Evolutionary conservation across 2,329 filamentous ascomycete species (phyloP).

Genomic region (Trichophaea hybrida): DNA sequence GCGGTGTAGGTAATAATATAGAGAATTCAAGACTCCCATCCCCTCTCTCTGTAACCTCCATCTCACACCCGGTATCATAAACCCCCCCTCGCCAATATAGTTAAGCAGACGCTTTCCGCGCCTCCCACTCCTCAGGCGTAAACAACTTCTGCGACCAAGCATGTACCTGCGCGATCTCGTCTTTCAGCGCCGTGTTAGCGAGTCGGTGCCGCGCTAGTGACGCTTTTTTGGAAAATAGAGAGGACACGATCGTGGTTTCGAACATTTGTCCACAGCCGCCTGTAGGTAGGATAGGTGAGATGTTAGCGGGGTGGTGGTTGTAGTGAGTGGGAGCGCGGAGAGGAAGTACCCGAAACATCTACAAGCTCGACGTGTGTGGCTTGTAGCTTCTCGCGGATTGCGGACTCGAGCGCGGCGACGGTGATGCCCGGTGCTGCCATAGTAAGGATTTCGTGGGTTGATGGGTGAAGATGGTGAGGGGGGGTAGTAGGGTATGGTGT

Average conservation of each 20-base stretch:
- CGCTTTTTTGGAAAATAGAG: conserved; percentile 54
- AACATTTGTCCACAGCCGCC: conserved; percentile 28
- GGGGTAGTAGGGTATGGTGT: conserved; percentile 7
- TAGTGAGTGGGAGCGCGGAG: neutral
- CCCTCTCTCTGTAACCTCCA: too few species aligned
- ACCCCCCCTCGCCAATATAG: too few species aligned
- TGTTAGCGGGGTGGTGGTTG: neutral
- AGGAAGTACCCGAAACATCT: conserved; percentile 18
- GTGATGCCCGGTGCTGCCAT: conserved; percentile 15
- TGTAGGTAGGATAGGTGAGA: conserved; percentile 8
- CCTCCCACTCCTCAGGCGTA: conserved; percentile 61
- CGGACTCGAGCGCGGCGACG: conserved; percentile 19
- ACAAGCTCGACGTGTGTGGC: conserved; percentile 21
- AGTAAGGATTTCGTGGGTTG: neutral
- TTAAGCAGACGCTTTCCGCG: neutral
- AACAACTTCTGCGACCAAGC: conserved; percentile 92
- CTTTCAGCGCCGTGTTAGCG: conserved; percentile 69
- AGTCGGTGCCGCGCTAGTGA: conserved; percentile 74
- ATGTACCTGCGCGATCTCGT: conserved; percentile 81
- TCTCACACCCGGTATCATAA: too few species aligned
- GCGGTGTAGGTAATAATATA: too few species aligned
- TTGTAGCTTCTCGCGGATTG: conserved; percentile 20
- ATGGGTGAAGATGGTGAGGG: conserved; percentile 19
- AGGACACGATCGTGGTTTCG: conserved; percentile 35
- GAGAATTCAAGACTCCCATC: too few species aligned